phyloP scores from a whole-genome alignment of 78 protist genomes.

The Dictyostelium capitatum region DNA sequence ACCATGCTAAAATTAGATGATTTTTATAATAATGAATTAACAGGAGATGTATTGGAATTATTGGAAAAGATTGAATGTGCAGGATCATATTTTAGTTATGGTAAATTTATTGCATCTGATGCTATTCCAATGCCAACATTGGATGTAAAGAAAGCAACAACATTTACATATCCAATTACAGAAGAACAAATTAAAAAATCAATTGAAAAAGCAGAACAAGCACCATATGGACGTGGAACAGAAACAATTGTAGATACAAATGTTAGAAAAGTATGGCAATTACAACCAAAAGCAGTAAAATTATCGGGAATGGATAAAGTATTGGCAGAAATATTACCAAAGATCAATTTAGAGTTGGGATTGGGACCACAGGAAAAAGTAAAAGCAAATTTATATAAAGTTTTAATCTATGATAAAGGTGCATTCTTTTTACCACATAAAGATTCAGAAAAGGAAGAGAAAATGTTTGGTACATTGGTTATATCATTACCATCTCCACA shows the following conservation, averaged over 20 bases:
- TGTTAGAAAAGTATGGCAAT: slow-evolving; percentile 32
- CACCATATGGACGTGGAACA: slow-evolving; percentile 2
- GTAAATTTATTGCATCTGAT: too few species aligned
- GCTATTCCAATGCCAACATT: not conserved
- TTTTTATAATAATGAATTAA: too few species aligned
- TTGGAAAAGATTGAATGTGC: too few species aligned
- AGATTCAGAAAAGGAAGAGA: slow-evolving; percentile 35
- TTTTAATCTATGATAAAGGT: slow-evolving; percentile 42
- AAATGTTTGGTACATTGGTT: slow-evolving; percentile 44
- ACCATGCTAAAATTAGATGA: too few species aligned
- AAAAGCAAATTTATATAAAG: slow-evolving; percentile 8
- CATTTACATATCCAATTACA: not conserved
- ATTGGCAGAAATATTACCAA: not conserved
- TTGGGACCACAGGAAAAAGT: not conserved
- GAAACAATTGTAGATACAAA: slow-evolving; percentile 25
- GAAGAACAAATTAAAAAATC: not conserved
- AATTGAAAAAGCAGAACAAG: not conserved
- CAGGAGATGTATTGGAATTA: too few species aligned
- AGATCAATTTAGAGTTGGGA: not conserved
- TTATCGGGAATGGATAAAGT: not conserved
- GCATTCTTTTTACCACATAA: slow-evolving; percentile 26
- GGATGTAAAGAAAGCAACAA: not conserved
- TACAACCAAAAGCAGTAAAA: not conserved
- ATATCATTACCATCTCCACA: slow-evolving; percentile 34
- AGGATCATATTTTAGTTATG: too few species aligned